Conservation (phyloP, 345 rosid genomes). For the Corchorus olitorius region DNA sequence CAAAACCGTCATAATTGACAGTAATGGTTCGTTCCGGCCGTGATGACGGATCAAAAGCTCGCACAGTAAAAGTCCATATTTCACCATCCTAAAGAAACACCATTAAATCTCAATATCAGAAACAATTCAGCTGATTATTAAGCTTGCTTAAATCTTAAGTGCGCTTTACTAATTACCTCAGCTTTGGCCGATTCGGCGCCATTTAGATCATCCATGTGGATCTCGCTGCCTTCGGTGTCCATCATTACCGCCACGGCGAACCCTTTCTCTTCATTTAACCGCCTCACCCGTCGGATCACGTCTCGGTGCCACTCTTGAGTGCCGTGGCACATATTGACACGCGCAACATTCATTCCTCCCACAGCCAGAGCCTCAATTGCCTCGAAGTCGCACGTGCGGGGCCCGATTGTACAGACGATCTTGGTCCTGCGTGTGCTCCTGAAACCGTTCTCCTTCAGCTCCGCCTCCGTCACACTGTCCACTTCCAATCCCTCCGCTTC, state of each 20-base stretch:
- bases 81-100: constrained; percentile 52
- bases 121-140: not conserved
- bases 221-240: constrained; percentile 77
- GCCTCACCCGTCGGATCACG: constrained; percentile 60
- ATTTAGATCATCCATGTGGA: constrained; percentile 70
- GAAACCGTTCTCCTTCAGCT: constrained; percentile 67
- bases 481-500: constrained; percentile 42
- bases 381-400: constrained; percentile 56
- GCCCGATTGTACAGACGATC: constrained; percentile 69
- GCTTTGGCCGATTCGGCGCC: constrained; percentile 62
- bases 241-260: constrained; percentile 69
- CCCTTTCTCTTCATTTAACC: constrained; percentile 65
- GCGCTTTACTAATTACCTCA: constrained; percentile 39
- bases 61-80: constrained; percentile 60
- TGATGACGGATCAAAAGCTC: constrained; percentile 44
- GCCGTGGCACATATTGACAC: constrained; percentile 71
- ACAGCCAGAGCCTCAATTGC: constrained; percentile 64
- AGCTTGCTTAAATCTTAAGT: not conserved
- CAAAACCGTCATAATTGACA: constrained; percentile 71
- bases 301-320: constrained; percentile 59
- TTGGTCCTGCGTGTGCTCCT: constrained; percentile 65
- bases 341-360: constrained; percentile 73
- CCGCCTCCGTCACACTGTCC: constrained; percentile 58
- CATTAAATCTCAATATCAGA: not conserved
- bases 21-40: constrained; percentile 54